Percentiles rank a stretch among this genome's conserved stretches.
These are phyloP conservation scores for Hysterium pulicare DNA, from an alignment of 2,329 filamentous ascomycete genomes.

Conservation along the genomic window DNA sequence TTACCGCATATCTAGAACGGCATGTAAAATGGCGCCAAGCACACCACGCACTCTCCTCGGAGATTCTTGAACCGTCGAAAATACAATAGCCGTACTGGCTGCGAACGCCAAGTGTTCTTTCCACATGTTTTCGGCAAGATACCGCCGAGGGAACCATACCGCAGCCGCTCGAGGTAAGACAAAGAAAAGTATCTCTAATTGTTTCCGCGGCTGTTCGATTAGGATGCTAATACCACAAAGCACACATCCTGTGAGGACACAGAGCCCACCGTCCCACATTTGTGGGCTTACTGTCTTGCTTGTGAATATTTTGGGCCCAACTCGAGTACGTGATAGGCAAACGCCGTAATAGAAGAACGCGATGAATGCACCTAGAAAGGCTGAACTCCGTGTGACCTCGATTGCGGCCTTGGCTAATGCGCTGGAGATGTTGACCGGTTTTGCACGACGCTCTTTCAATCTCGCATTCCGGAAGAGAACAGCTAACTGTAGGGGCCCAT, in stretches of 20 bases:
- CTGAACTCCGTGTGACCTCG: constrained; percentile 67
- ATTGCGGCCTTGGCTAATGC: constrained; percentile 51
- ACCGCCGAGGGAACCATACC: constrained; percentile 69
- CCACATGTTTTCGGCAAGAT: constrained; percentile 40
- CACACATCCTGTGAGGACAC: constrained; percentile 67
- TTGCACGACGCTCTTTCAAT: constrained; percentile 15
- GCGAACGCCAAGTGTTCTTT: constrained; percentile 29
- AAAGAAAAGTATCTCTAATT: constrained; percentile 75
- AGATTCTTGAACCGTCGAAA: constrained; percentile 27
- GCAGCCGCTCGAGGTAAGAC: constrained; percentile 75
- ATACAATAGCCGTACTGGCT: constrained; percentile 27
- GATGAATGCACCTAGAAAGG: constrained; percentile 76
- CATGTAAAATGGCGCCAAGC: constrained; percentile 22
- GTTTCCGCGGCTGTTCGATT: constrained; percentile 61
- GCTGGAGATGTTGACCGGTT: constrained; percentile 7
- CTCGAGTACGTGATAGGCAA: constrained; percentile 69
- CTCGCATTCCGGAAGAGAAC: constrained; percentile 15
- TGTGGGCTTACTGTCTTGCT: constrained; percentile 50
- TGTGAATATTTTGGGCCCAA: constrained; percentile 69
- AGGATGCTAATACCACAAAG: constrained; percentile 81
- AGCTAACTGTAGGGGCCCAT: constrained; percentile 67
- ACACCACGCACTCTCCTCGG: constrained; percentile 26
- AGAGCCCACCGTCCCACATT: constrained; percentile 62
- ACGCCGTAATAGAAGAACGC: constrained; percentile 81
- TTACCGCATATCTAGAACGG: too few relatives aligned